Conservation (phyloP, 2,329 filamentous ascomycete genomes). For the Fusarium sp. region DNA sequence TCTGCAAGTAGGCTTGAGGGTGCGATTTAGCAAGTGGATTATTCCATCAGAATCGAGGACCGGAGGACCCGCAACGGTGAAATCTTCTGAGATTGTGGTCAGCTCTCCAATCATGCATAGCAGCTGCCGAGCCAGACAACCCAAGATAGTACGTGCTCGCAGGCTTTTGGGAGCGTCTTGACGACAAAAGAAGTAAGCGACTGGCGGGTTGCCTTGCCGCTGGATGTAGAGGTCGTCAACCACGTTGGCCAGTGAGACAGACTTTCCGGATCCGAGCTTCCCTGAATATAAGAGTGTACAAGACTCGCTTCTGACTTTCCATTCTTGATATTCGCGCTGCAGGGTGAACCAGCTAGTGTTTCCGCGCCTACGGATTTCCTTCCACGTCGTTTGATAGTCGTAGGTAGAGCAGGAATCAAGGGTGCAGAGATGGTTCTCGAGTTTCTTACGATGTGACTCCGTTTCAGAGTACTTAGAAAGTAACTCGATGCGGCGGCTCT, state of each 20-base stretch:
- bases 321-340: conserved; percentile 28
- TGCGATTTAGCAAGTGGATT: neutral
- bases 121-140: conserved; percentile 51
- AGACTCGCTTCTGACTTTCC: conserved; percentile 23
- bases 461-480: too few relatives aligned
- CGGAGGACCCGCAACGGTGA: too few relatives aligned
- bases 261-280: conserved; percentile 60
- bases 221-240: conserved; percentile 53
- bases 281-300: conserved; percentile 53
- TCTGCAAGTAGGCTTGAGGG: too few relatives aligned
- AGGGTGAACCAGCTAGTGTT: conserved; percentile 46
- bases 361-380: conserved; percentile 56
- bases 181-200: conserved; percentile 52
- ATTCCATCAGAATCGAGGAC: neutral
- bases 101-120: too few relatives aligned
- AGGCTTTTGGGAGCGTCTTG: conserved; percentile 50
- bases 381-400: conserved; percentile 56
- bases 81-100: too few relatives aligned
- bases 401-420: conserved; percentile 58
- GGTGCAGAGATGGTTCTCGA: conserved; percentile 40
- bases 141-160: conserved; percentile 47
- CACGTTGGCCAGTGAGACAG: conserved; percentile 59
- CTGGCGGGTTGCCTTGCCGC: neutral
- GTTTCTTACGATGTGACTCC: neutral
- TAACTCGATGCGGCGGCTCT: too few relatives aligned